Percentiles rank a stretch among this genome's conserved stretches.
phyloP scores from a whole-genome alignment of 306 rosid species.

The Castanea sativa region DNA sequence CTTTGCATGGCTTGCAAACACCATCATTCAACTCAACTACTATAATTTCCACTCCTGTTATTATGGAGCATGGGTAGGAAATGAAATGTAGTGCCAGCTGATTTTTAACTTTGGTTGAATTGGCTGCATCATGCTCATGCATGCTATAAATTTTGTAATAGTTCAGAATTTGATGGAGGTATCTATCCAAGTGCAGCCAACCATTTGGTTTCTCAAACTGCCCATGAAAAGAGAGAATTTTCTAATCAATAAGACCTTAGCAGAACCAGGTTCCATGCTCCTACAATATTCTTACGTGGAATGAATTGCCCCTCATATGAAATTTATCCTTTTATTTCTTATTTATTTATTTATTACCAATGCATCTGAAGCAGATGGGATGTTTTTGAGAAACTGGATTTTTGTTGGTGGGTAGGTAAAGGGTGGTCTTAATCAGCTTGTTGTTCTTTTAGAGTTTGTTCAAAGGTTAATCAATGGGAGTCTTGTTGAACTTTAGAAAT shows the following conservation, averaged over 20 bases:
- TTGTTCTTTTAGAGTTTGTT: background rate
- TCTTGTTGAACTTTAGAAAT: background rate
- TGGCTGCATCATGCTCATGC: background rate
- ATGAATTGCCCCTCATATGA: background rate
- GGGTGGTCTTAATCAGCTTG: background rate
- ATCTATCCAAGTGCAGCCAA: background rate
- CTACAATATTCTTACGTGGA: background rate
- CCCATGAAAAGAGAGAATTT: background rate
- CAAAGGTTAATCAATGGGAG: background rate
- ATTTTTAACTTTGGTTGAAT: background rate
- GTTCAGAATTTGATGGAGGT: background rate
- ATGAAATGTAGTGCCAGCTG: background rate
- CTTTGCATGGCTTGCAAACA: background rate
- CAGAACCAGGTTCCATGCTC: background rate
- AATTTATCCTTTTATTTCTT: background rate
- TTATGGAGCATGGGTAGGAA: background rate
- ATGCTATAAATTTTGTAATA: background rate
- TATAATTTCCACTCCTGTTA: background rate
- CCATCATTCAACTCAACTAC: background rate
- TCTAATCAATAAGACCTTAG: background rate
- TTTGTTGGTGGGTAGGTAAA: too few relatives aligned
- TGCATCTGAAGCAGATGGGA: background rate
- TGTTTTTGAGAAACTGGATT: background rate
- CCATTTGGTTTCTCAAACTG: background rate
- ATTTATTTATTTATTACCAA: background rate